Evolutionary conservation across 2,329 filamentous ascomycete species (phyloP), one percentile per base, ranked within the genome.

Genomic region (Exophiala bonariae): DNA sequence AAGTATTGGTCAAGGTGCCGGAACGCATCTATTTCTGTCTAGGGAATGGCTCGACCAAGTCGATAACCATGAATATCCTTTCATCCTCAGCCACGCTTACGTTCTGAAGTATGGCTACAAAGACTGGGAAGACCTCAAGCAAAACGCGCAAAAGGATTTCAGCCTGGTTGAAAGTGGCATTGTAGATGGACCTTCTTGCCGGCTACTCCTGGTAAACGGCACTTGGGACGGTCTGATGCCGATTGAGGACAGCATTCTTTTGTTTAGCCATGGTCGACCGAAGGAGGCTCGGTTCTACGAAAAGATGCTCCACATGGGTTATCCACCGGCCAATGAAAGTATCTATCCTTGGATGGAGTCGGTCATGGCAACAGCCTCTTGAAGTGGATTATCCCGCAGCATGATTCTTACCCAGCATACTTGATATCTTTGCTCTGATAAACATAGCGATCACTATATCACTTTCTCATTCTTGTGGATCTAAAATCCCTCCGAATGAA

Each of bases 61-160:
- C 0, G 81, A 86, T 54, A 77, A 80, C 16, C 82, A 86, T 55
- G 83, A 87, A 66, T 87, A 85, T 61, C 81, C 82, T 2, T 85
- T 84, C 56, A 56, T 66, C 70, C 76, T 52, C 65, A 73, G 72
- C 16, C 74, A 77, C 1, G 75, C 78, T 7, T 73, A 86, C 62
- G 76, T 78, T 0, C 68, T 74, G 62, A 86, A 86, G 66, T 81
- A 84, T 55, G 83, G 83, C 2, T 86, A 79, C 55, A 63, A 63
- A 10, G 73, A 68, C 26, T 74, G 78, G 2, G 76, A 78, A n/a
- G 78, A 78, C 17, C 81, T 82, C 55, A 65, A 75, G 36, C 66
- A 72, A 5, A 70, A 75, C 0, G 78, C 74, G 17, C 79, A 82
- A 64, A 73, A 75, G 60, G 80, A 77, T 63, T 87, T 84, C 63